Evolutionary conservation across 1,284 basidiomycete species (phyloP), one percentile per base, ranked within the genome.

Genomic region (Macrocystidia cucumis): DNA sequence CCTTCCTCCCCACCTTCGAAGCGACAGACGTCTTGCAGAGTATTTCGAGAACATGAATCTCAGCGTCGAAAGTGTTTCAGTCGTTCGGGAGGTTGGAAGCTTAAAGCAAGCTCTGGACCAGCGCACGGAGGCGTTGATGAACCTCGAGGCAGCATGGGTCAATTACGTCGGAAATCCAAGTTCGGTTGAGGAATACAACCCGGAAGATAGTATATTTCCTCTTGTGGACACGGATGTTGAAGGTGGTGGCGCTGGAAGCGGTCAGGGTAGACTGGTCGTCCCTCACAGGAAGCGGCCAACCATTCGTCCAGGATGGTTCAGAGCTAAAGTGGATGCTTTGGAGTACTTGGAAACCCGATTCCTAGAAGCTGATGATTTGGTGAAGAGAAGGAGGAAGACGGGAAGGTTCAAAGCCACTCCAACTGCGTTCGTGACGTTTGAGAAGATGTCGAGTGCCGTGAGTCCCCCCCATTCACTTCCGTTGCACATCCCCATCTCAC

Each of bases 401-500:
- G 80, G 81, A 5, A 82, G 76, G 48, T 93, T 90, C 55, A 79
- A 73, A 44, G 70, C 89, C 1, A 87, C 87, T 0, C 78, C 84
- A 39, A 75, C 80, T 5, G 95, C 91, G 0, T 98, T 97, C 53
- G 89, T 98, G n/a, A 98, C 95, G 0, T 97, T 98, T 48, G 88
- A 95, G 57, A 87, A 89, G 51, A 91, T 93, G 72, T 87, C 88
- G 2, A 83, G 83, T 49, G 90, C 92, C 9, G 87, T 89, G 54
- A 51, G 83, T 69, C 0, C 9, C 14, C 24, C 17, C 1, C 22
- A 16, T 25, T 32, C 32, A 34, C 13, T 3, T 32, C 16, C n/a
- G 9, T 9, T 21, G 32, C 3, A 26, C 41, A 5, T 27, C 9
- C 27, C 28, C 29, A 35, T 34, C 2, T 27, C 24, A 14, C 18